Base-by-base conservation (phyloP, 31 red algal genomes). In the Endocladia muricata region DNA sequence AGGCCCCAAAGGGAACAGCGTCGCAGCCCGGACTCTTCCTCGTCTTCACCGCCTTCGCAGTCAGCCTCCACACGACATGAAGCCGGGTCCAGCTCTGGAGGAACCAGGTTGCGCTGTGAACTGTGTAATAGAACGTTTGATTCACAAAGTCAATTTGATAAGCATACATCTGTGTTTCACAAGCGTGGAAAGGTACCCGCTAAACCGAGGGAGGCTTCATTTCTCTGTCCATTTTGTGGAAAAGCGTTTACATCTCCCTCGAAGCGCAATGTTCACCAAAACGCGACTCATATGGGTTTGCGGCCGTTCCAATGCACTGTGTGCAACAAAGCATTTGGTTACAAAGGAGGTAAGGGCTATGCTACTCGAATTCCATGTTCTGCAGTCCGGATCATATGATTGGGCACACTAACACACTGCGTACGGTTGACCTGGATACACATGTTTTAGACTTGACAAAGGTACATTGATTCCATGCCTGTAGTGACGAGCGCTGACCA, bases 241-340 rank as follows among this genome's bases (percentile, higher is more conserved):
- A 83, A 83, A 40, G 68, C 52, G 56, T 83, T 83, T 43, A 73
- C 67, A 1, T 83, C 79, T n/a, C 79, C 79, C 17, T 83, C 79
- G 26, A 83, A 83, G 64, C 34, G 66, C 1, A 83, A 48, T 37
- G 22, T 73, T 37, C 79, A 83, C 33, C 34, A 61, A 1, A 83
- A 83, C 30, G 79, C 68, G 3, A 73, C 79, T 9, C 79, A 83
- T 25, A 48, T 62, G 56, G 68, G 68, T 11, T 23, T 83, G 3
- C 67, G 68, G 9, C 79, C 79, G 1, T 83, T 72, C 25, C 79
- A 72, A 31, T 83, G 79, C 55, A 58, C 57, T 3, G 32, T 65
- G 19, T 83, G 79, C 41, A 55, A 49, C 23, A 83, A 83, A 58
- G 72, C 79, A 11, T 83, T 83, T 49, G 79, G 79, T 1, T 83